phyloP scores from a whole-genome alignment of 176 grass and related monocot genomes.

The Saccharum spontaneum region DNA sequence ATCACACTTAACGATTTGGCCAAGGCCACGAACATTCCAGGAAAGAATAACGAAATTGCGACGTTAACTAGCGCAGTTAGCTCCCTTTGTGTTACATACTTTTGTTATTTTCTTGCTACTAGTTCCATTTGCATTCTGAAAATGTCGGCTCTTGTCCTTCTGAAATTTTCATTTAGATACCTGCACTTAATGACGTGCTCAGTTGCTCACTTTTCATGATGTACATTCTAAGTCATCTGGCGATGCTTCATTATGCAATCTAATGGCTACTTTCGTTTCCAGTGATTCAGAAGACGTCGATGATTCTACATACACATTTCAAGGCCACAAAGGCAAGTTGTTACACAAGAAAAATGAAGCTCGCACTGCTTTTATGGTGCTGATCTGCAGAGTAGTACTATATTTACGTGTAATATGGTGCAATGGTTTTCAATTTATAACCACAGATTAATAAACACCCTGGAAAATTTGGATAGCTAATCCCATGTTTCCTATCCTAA shows the following conservation, averaged over 20 bases:
- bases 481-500: neutral
- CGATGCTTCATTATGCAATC: neutral
- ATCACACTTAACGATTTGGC: no score
- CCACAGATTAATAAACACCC: neutral
- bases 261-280: conserved; percentile 3
- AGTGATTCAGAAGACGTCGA: conserved; percentile 29
- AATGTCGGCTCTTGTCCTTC: neutral
- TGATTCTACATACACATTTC: conserved; percentile 47
- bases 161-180: neutral
- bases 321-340: conserved; percentile 52
- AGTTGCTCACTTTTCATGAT: neutral
- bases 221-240: conserved; percentile 2
- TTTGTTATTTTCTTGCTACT: neutral
- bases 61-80: neutral
- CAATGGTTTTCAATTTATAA: neutral
- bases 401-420: neutral
- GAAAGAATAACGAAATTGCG: no score
- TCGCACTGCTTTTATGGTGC: neutral
- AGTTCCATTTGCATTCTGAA: neutral
- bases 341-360: neutral
- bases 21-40: no score
- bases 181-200: neutral
- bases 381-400: neutral
- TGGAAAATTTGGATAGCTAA: neutral
- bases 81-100: neutral